Evolutionary conservation across 176 grass and related monocot genomes (phyloP).

Genomic region (Ensete ventricosum): DNA sequence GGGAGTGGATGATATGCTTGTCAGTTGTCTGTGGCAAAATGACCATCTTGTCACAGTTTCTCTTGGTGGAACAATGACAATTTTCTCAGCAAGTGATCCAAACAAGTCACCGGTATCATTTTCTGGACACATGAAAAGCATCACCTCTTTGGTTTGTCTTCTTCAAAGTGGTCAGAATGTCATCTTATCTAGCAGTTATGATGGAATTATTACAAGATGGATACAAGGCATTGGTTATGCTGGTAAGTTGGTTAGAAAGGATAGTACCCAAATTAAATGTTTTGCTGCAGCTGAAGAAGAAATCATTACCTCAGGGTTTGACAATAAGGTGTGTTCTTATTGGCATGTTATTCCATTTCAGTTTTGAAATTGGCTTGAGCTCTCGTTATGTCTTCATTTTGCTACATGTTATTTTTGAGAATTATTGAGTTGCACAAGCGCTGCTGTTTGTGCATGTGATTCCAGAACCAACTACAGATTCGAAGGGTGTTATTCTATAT

Average conservation of each 20-base stretch:
- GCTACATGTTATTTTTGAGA: not conserved
- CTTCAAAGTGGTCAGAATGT: slow-evolving; percentile 48
- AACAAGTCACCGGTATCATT: slow-evolving; percentile 66
- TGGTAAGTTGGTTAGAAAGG: slow-evolving; percentile 75
- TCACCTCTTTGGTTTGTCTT: slow-evolving; percentile 54
- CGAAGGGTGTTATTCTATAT: too few relatives aligned
- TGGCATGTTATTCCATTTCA: not conserved
- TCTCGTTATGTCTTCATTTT: not conserved
- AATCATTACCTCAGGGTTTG: slow-evolving; percentile 79
- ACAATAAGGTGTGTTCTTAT: slow-evolving; percentile 62
- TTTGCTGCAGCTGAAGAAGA: slow-evolving; percentile 70
- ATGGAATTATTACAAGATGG: slow-evolving; percentile 87
- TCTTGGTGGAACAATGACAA: slow-evolving; percentile 83
- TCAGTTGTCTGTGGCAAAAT: slow-evolving; percentile 94
- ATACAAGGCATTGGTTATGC: slow-evolving; percentile 71
- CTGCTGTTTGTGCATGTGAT: too few relatives aligned
- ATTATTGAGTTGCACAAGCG: too few relatives aligned
- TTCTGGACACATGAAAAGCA: slow-evolving; percentile 85
- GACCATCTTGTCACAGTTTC: slow-evolving; percentile 82
- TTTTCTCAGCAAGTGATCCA: slow-evolving; percentile 58
- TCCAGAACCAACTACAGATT: too few relatives aligned
- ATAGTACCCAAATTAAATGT: slow-evolving; percentile 88
- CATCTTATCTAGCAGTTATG: slow-evolving; percentile 83
- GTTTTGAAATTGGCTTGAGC: not conserved
- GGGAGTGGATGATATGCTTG: slow-evolving; percentile 94